Evolutionary conservation across 2,329 filamentous ascomycete genomes (phyloP), one percentile per base, ranked within the genome.

Genomic region (Fonsecaea pedrosoi): DNA sequence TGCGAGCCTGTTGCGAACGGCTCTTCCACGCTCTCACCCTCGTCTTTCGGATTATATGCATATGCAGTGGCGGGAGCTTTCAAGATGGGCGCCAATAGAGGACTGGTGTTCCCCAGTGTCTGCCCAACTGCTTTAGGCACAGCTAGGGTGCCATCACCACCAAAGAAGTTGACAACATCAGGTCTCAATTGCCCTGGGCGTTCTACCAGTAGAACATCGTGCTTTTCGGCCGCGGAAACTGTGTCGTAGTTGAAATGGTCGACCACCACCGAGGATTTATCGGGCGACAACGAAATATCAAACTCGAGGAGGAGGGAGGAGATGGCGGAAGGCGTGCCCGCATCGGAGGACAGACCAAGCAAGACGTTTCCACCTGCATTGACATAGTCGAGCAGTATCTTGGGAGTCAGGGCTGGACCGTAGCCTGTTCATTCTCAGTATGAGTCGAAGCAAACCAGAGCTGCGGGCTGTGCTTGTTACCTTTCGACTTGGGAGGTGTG

Each of bases 171-270:
- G 83, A 90, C 90, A 65, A 92, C 82, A 72, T 89, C 92, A 30
- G 87, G 75, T 73, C 90, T 89, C 68, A 90, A 78, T 58, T 86
- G 81, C 66, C 82, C 81, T 3, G 93, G 91, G 40, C 87, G 84
- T 53, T 91, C 87, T 60, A 97, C 82, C 35, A 97, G 85, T 54
- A 99, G 84, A 35, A 97, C 91, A 80, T 98, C 92, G 80, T 99
- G 95, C 76, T 89, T 87, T 71, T 97, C 93, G 58, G 88, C 76
- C 4, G 94, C 90, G 48, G 90, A 92, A 37, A 86, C 73, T 64
- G 86, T 84, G 76, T 98, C 94, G 81, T 95, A 95, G 82, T 92
- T 91, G 87, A 98, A 97, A 83, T 99, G 95, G 80, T 98, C 95
- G 69, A 98, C 90, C 5, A 97, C 90, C 65, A 94, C 83, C 65